Evolutionary conservation across 139 green algal species (phyloP).

Genomic region (Volvox africanus): DNA sequence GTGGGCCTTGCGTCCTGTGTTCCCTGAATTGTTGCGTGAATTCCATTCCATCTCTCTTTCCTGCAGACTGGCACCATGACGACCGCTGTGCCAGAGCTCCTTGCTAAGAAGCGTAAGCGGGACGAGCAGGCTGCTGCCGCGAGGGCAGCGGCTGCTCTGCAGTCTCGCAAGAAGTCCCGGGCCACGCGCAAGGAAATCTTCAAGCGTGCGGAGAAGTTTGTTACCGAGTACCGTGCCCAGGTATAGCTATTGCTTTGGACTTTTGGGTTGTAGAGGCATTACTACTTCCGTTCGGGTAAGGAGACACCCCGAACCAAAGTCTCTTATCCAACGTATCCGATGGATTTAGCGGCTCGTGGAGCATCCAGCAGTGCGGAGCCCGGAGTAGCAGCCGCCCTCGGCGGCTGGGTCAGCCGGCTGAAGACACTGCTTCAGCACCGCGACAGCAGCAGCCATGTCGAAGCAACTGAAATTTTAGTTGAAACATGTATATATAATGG

Average conservation of each 20-base stretch:
- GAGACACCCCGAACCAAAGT: too few relatives aligned
- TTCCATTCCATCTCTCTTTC: neutral
- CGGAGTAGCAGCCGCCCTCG: constrained; percentile 36
- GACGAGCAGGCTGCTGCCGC: constrained; percentile 86
- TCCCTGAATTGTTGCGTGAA: neutral
- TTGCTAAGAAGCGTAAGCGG: constrained; percentile 94
- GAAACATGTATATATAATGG: neutral
- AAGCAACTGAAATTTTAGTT: neutral
- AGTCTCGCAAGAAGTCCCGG: constrained; percentile 78
- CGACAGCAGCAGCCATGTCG: neutral
- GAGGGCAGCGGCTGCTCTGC: constrained; percentile 74
- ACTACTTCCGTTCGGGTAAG: too few relatives aligned
- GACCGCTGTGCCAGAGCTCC: constrained; percentile 80
- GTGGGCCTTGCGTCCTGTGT: neutral
- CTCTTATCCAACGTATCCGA: neutral
- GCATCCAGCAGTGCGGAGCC: neutral
- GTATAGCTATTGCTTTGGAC: constrained; percentile 53
- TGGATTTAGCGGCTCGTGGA: constrained; percentile 15
- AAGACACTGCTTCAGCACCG: neutral
- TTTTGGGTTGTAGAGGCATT: too few relatives aligned
- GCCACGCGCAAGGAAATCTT: constrained; percentile 89
- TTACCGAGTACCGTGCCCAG: constrained; percentile 97
- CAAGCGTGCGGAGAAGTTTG: constrained; percentile 97
- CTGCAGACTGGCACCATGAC: constrained; percentile 37
- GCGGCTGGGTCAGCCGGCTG: constrained; percentile 29